These are phyloP conservation scores for Xylariaceae sp. DNA, from an alignment of 2,329 filamentous ascomycete genomes.

Conservation along the genomic window DNA sequence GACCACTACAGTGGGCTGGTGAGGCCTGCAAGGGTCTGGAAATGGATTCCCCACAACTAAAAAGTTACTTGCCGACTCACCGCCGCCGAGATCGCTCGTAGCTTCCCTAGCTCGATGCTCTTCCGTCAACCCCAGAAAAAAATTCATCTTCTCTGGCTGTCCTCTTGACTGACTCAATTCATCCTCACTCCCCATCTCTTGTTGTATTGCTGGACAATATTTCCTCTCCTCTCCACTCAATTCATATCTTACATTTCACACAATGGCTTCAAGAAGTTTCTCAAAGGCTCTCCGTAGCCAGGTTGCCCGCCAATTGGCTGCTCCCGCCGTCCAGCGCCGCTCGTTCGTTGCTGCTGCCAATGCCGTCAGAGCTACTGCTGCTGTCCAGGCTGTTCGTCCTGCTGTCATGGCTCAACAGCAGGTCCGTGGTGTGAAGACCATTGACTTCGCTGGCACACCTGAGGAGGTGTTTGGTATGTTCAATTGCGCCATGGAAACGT, in stretches of 20 bases:
- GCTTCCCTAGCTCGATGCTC: slow-evolving; percentile 7
- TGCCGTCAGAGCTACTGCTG: slow-evolving; percentile 51
- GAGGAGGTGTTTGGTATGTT: slow-evolving; percentile 86
- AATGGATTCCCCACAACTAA: slow-evolving; percentile 20
- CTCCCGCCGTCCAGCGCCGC: slow-evolving; percentile 58
- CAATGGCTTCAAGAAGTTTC: slow-evolving; percentile 76
- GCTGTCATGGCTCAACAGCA: slow-evolving; percentile 52
- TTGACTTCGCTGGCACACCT: slow-evolving; percentile 95
- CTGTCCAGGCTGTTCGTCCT: slow-evolving; percentile 45
- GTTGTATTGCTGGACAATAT: too few relatives aligned
- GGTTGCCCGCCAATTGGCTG: slow-evolving; percentile 60
- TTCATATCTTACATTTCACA: slow-evolving; percentile 32
- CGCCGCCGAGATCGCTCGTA: slow-evolving; percentile 29
- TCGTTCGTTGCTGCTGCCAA: slow-evolving; percentile 59
- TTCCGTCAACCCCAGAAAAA: not conserved
- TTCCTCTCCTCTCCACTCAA: slow-evolving; percentile 30
- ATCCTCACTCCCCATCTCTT: slow-evolving; percentile 17
- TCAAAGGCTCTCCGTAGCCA: slow-evolving; percentile 62
- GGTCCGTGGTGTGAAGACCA: slow-evolving; percentile 90
- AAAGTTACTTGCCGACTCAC: slow-evolving; percentile 22
- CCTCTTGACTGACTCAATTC: slow-evolving; percentile 9
- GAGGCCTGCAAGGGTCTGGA: not conserved
- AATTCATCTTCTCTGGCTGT: slow-evolving; percentile 1
- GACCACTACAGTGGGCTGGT: not conserved
- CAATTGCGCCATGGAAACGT: not conserved